Evolutionary conservation across 345 rosid species (phyloP), one percentile per base, ranked within the genome.

Genomic region (Acer negundo): DNA sequence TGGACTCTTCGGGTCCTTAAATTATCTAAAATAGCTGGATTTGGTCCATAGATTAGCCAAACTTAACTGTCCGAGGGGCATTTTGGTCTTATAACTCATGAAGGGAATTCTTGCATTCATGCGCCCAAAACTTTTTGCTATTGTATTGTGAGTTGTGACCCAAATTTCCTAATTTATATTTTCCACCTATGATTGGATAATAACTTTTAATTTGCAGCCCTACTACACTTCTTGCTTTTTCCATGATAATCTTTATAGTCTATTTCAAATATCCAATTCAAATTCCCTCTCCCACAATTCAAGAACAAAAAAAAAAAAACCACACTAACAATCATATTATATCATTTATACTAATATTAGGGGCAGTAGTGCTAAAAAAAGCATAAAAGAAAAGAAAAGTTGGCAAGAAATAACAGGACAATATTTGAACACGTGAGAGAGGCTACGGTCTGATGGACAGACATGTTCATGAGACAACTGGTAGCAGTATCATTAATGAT

Each of bases 391-490:
- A 10, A n/a, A 8, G 19, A 7, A 70, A 59, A 44, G 4, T n/a
- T 13, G 19, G 62, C 22, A 40, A 73, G 22, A 2, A 56, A 5
- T 38, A 12, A 59, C 19, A 40, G 69, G 69, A 42, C 46, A 26
- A 6, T 2, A 16, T 44, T 44, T 24, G 77, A 46, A 46, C 77
- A 62, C 61, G 69, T 26, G 77, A 62, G 77, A 9, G 46, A 3
- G 75, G 46, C 69, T 11, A 46, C 4, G 69, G 69, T 74, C 20
- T 26, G 28, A 5, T 63, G 61, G 70, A 6, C 20, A 46, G 70
- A 6, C 20, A 46, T 28, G 44, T 63, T 74, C 77, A 75, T 1
- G 78, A 64, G 71, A 65, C 78, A 75, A 65, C 62, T 12, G 62
- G 77, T 75, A 64, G n/a, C 28, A 6, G 62, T 51, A 74, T 64